Base-by-base conservation (phyloP, 495 filamentous ascomycete genomes). In the Trypethelium eluteriae region DNA sequence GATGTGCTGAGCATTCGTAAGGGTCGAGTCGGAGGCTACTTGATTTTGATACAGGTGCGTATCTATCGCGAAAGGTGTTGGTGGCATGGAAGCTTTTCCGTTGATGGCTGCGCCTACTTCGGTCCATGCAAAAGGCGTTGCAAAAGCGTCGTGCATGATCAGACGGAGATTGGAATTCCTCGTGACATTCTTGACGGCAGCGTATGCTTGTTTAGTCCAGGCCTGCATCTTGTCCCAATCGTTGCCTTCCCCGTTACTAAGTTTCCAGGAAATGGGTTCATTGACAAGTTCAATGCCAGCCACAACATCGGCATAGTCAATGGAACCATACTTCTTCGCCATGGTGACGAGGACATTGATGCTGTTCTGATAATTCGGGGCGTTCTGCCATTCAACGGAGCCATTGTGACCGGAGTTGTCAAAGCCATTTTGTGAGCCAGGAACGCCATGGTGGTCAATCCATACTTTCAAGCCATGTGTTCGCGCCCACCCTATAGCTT, bases 381-480 rank as follows among this genome's bases (percentile, higher is more conserved):
- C 62, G 53, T 71, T 39, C 64, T 80, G 77, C 79, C 79, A 81
- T 39, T 70, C 35, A 11, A 76, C 74, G 32, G n/a, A 61, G 38
- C 77, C 79, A 3, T 59, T 46, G 9, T 76, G 72, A 12, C 79
- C 79, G 25, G 74, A 75, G 67, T 81, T 76, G 57, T 80, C 75
- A 62, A 76, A 78, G 16, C 78, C 79, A 66, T 80, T 81, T 66
- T 80, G 79, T 14, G 71, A 74, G 2, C 79, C 79, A 44, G 78
- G 78, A 41, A 70, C 70, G 38, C 77, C 77, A 61, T 78, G 77
- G 61, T 69, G 70, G 59, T 79, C 78, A 41, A 79, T 64, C 73
- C 73, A 74, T 59, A 80, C 76, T 69, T 77, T 76, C 72, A 81
- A 74, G 9, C 70, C 73, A 34, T 69, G 46, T 14, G 67, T 69